Conservation (phyloP, 2,329 filamentous ascomycete genomes). For the Coniochaeta pulveracea region DNA sequence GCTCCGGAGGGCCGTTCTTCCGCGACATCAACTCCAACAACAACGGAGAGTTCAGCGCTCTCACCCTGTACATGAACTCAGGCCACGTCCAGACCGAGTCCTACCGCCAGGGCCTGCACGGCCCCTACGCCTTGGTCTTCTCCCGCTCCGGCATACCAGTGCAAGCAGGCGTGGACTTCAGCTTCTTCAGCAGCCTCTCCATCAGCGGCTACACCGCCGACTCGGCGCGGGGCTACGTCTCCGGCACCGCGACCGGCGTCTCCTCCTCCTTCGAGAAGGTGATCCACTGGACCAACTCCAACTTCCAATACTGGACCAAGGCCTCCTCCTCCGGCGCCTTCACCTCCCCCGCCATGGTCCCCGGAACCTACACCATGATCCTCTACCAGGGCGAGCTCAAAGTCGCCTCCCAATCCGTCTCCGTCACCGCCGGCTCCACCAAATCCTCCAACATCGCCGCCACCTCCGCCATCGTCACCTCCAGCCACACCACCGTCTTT, state of each 20-base stretch:
- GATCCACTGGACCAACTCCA: conserved; percentile 53
- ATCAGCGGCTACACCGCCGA: conserved; percentile 46
- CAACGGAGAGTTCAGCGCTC: conserved; percentile 40
- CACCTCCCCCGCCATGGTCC: conserved; percentile 55
- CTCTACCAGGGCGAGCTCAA: conserved; percentile 49
- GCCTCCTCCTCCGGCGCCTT: conserved; percentile 43
- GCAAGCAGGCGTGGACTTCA: conserved; percentile 24
- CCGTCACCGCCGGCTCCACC: conserved; percentile 37
- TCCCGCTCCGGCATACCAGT: conserved; percentile 44
- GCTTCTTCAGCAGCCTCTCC: conserved; percentile 46
- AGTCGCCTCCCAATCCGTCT: conserved; percentile 36
- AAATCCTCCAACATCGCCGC: conserved; percentile 37
- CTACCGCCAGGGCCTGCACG: conserved; percentile 52
- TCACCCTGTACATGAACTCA: conserved; percentile 62
- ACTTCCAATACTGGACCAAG: conserved; percentile 55
- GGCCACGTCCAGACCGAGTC: conserved; percentile 51
- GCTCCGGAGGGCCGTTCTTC: conserved; percentile 56
- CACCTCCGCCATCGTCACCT: conserved; percentile 23
- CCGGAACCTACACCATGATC: conserved; percentile 57
- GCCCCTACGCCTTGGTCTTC: conserved; percentile 53
- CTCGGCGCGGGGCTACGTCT: conserved; percentile 45
- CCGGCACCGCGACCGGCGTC: conserved; percentile 49
- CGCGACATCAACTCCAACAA: conserved; percentile 57
- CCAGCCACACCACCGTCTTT: conserved; percentile 42
- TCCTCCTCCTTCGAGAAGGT: conserved; percentile 39